A percentile compares a stretch with the other conserved stretches of the same genome.
Evolutionary conservation across 2,329 filamentous ascomycete species (phyloP).

Genomic region (Pseudogymnoascus sp.): DNA sequence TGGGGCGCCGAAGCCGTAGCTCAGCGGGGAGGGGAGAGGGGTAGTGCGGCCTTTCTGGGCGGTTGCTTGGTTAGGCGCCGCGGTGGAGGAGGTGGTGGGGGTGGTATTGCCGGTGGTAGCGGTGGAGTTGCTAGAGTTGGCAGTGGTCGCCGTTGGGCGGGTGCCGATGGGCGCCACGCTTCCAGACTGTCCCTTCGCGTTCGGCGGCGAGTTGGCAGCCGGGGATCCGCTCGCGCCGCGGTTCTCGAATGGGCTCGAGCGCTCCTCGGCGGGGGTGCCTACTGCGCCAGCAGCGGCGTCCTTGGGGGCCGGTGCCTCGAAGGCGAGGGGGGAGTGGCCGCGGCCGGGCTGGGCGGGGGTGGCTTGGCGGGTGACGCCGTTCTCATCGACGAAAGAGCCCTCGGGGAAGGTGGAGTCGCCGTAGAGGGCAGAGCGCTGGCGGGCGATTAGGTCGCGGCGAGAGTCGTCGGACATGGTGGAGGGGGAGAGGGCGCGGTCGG

Average conservation of each 20-base stretch:
- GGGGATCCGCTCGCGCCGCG: slow-evolving; percentile 69
- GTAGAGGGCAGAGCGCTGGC: slow-evolving; percentile 90
- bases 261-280: slow-evolving; percentile 37
- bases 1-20: slow-evolving; percentile 57
- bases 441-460: slow-evolving; percentile 88
- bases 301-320: slow-evolving; percentile 39
- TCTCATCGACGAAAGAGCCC: slow-evolving; percentile 59
- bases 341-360: slow-evolving; percentile 60
- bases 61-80: slow-evolving; percentile 53
- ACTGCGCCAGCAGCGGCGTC: slow-evolving; percentile 39
- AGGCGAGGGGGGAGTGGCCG: slow-evolving; percentile 71
- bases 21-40: slow-evolving; percentile 80
- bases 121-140: slow-evolving; percentile 46
- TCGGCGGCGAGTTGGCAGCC: slow-evolving; percentile 70
- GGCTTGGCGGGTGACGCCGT: slow-evolving; percentile 51
- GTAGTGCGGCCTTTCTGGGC: slow-evolving; percentile 55
- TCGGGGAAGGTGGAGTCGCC: slow-evolving; percentile 66
- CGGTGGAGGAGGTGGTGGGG: slow-evolving; percentile 43
- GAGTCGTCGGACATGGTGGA: slow-evolving; percentile 86
- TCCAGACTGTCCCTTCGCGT: slow-evolving; percentile 46
- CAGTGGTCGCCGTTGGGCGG: slow-evolving; percentile 53
- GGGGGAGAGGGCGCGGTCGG: slow-evolving; percentile 77
- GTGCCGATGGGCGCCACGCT: slow-evolving; percentile 90
- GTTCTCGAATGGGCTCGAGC: slow-evolving; percentile 52
- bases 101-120: slow-evolving; percentile 50